These are phyloP conservation scores for Penicillium thymicola DNA, from an alignment of 2,329 filamentous ascomycete genomes.

Conservation along the genomic window DNA sequence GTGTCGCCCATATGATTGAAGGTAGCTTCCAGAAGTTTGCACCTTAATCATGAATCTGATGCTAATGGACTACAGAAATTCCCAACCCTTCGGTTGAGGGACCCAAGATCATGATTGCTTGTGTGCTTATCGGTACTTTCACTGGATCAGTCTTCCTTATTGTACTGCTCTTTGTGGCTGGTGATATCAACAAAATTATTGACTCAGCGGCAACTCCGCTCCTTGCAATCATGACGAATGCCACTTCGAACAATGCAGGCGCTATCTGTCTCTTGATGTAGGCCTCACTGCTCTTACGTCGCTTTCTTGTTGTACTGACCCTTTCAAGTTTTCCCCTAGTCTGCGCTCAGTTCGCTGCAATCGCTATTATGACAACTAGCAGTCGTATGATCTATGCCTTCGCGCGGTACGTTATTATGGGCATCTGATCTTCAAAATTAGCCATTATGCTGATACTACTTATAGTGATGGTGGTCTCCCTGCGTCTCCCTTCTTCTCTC, in stretches of 20 bases:
- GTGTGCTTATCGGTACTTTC: slow-evolving; percentile 59
- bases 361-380: slow-evolving; percentile 36
- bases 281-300: background rate
- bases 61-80: slow-evolving; percentile 34
- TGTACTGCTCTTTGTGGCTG: slow-evolving; percentile 62
- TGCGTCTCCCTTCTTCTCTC: slow-evolving; percentile 57
- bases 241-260: slow-evolving; percentile 60
- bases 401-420: slow-evolving; percentile 22
- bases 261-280: slow-evolving; percentile 62
- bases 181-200: slow-evolving; percentile 57
- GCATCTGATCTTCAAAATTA: too few relatives aligned
- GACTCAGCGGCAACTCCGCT: slow-evolving; percentile 56
- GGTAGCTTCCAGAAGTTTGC: slow-evolving; percentile 15
- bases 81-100: slow-evolving; percentile 52
- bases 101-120: slow-evolving; percentile 64
- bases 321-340: slow-evolving; percentile 31
- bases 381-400: slow-evolving; percentile 39
- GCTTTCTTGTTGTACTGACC: slow-evolving; percentile 6
- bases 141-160: slow-evolving; percentile 63
- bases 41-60: background rate
- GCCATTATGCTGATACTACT: background rate
- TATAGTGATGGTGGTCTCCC: slow-evolving; percentile 64
- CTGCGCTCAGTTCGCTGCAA: slow-evolving; percentile 34
- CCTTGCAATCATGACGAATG: slow-evolving; percentile 61
- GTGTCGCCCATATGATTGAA: slow-evolving; percentile 54